phyloP scores from a whole-genome alignment of 2,329 filamentous ascomycete genomes.

The Davidsoniella neocaledoniae region DNA sequence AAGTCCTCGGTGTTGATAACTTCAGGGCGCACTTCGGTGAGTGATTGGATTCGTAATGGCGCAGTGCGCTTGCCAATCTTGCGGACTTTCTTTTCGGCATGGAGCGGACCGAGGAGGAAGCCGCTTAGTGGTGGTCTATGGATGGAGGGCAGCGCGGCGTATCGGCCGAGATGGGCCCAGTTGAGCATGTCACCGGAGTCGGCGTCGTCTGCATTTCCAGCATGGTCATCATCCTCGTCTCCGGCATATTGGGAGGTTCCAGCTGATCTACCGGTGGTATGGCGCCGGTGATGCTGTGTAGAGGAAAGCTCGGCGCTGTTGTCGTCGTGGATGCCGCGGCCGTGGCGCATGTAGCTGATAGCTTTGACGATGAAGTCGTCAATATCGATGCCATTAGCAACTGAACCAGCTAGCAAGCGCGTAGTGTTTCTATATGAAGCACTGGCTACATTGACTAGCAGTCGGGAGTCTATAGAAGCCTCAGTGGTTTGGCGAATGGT shows the following conservation, averaged over 20 bases:
- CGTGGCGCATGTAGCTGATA: constrained; percentile 69
- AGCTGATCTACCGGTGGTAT: constrained; percentile 14
- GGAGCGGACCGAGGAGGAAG: constrained; percentile 77
- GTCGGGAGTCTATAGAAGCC: constrained; percentile 75
- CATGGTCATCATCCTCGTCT: constrained; percentile 21
- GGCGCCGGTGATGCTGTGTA: constrained; percentile 30
- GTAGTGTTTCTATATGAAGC: constrained; percentile 63
- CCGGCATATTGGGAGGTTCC: constrained; percentile 12
- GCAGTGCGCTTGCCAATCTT: constrained; percentile 54
- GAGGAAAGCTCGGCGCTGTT: constrained; percentile 26
- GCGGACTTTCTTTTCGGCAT: constrained; percentile 69
- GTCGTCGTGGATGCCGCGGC: constrained; percentile 34
- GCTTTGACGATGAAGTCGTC: constrained; percentile 88
- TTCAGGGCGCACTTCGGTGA: constrained; percentile 58
- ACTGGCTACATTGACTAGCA: constrained; percentile 67
- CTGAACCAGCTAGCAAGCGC: constrained; percentile 55
- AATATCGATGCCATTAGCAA: constrained; percentile 61
- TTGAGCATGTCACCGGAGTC: constrained; percentile 64
- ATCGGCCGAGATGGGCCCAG: constrained; percentile 69
- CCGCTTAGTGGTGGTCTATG: constrained; percentile 60
- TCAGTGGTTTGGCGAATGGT: constrained; percentile 77
- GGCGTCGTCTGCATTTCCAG: constrained; percentile 33
- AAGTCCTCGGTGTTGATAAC: constrained; percentile 61
- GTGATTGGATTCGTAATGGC: constrained; percentile 49
- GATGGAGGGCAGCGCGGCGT: constrained; percentile 57